These are phyloP conservation scores for Penicillium sp. DNA, from an alignment of 2,329 filamentous ascomycete genomes.

Conservation along the genomic window DNA sequence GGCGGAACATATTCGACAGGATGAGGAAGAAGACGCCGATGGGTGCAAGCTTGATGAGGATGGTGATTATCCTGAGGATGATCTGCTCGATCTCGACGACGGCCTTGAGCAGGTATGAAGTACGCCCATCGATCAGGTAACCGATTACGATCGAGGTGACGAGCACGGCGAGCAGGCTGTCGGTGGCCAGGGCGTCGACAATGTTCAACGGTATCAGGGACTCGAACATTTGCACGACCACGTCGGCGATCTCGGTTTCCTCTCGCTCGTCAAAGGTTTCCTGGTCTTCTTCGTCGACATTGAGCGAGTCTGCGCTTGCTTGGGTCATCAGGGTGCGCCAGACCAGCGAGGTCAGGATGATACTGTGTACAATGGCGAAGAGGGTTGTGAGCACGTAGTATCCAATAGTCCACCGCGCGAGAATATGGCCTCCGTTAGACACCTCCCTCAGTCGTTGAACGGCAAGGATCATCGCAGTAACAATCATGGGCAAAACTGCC, in stretches of 20 bases:
- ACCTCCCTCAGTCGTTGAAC: constrained; percentile 12
- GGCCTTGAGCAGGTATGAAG: constrained; percentile 8
- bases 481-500: constrained; percentile 15
- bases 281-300: constrained; percentile 8
- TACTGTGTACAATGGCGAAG: constrained; percentile 13
- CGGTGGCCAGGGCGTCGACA: constrained; percentile 11
- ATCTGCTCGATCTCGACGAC: constrained; percentile 12
- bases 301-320: constrained; percentile 1
- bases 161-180: constrained; percentile 14
- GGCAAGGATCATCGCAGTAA: constrained; percentile 16
- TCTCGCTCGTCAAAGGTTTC: constrained; percentile 10
- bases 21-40: constrained; percentile 17
- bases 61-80: constrained; percentile 13
- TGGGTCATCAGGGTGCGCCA: constrained; percentile 13
- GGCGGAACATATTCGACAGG: constrained; percentile 14
- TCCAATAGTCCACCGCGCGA: constrained; percentile 16
- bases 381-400: constrained; percentile 17
- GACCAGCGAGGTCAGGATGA: constrained; percentile 11
- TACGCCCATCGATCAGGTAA: constrained; percentile 6
- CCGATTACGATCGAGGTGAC: constrained; percentile 13
- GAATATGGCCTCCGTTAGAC: constrained; percentile 12
- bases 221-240: constrained; percentile 18
- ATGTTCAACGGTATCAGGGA: constrained; percentile 10
- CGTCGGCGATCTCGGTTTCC: constrained; percentile 6
- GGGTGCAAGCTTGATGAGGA: constrained; percentile 10